Evolutionary conservation across 2,329 filamentous ascomycete species (phyloP).

Genomic region (Trichoderma harzianum): DNA sequence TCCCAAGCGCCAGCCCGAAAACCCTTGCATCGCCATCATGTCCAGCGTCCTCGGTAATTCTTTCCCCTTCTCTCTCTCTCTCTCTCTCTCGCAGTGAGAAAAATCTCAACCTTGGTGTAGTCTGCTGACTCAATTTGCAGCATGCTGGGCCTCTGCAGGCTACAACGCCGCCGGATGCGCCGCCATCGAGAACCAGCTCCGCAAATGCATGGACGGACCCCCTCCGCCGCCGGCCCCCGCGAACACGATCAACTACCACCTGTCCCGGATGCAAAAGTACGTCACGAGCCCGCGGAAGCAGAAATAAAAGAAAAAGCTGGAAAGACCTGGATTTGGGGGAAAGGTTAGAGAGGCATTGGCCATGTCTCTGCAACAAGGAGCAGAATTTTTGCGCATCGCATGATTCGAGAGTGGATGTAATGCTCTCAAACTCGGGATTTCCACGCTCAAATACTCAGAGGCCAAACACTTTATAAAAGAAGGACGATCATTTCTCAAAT

Average conservation of each 20-base stretch:
- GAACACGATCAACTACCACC: constrained; percentile 90
- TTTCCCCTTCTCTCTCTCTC: constrained; percentile 21
- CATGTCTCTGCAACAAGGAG: neutral
- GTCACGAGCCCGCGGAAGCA: constrained; percentile 51
- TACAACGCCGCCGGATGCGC: constrained; percentile 60
- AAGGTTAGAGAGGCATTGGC: neutral
- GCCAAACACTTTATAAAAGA: neutral
- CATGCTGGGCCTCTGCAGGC: constrained; percentile 80
- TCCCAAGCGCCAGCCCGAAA: constrained; percentile 47
- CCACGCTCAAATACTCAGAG: too few species aligned
- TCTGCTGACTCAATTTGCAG: constrained; percentile 38
- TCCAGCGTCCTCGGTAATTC: constrained; percentile 51
- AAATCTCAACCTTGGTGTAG: neutral
- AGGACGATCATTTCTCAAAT: rapidly evolving
- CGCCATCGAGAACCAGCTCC: constrained; percentile 57
- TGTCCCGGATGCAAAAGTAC: constrained; percentile 71
- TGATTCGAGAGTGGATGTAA: neutral
- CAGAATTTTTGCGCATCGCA: neutral
- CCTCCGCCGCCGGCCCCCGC: constrained; percentile 47
- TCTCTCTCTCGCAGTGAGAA: neutral
- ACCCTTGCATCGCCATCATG: constrained; percentile 56
- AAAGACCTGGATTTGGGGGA: neutral
- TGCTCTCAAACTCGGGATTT: neutral
- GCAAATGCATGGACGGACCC: constrained; percentile 76
- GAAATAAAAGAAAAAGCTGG: constrained; percentile 26